Evolutionary conservation across 1,139 yeast species (phyloP).

Genomic region (Debaryomyces fabryi): DNA sequence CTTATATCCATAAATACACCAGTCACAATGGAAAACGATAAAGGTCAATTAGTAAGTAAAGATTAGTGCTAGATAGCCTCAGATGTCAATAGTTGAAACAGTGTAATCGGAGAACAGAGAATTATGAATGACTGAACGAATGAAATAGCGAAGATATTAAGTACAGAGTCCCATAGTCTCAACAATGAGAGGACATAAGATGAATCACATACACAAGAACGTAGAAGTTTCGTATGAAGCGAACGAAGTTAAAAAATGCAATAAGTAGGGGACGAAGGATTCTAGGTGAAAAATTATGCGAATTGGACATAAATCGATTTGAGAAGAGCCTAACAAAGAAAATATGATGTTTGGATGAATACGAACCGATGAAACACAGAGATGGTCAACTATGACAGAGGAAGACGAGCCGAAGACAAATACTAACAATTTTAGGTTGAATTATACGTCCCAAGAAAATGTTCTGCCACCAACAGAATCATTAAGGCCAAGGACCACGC

Average conservation of each 20-base stretch:
- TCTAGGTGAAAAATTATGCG: background rate
- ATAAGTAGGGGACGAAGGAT: background rate
- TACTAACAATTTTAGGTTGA: conserved; percentile 72
- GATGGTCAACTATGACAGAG: background rate
- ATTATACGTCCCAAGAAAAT: conserved; percentile 99
- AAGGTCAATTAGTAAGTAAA: conserved; percentile 96
- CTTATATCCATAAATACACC: conserved; percentile 21
- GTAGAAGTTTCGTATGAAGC: background rate
- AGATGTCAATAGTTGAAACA: background rate
- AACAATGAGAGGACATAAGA: background rate
- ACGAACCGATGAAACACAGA: background rate
- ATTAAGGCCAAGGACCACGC: conserved; percentile 99
- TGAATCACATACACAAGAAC: background rate
- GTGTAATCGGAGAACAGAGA: background rate
- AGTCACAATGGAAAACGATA: conserved; percentile 98
- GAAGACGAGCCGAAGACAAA: background rate
- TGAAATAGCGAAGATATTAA: background rate
- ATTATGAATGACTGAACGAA: background rate
- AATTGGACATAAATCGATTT: background rate
- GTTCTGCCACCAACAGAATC: conserved; percentile 99
- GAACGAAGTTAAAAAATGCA: background rate
- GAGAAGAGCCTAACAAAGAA: background rate
- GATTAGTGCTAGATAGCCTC: background rate
- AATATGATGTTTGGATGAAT: background rate
- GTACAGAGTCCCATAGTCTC: background rate